Base-by-base conservation (phyloP, 2,329 filamentous ascomycete genomes). In the Penicillium italicum region DNA sequence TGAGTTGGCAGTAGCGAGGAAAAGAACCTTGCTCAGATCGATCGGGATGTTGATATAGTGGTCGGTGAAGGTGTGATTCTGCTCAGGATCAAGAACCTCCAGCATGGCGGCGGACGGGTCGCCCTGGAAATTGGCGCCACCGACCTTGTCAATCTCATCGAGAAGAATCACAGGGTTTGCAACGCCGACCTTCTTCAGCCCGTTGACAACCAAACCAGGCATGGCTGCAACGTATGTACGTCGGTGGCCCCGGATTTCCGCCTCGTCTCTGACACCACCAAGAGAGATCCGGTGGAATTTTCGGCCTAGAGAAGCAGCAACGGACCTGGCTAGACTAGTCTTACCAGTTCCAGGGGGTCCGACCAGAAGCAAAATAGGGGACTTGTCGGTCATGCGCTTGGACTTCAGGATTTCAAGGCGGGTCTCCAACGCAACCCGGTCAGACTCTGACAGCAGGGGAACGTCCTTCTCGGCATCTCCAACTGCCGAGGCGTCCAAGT, bases 221-320 rank as follows among this genome's bases (percentile, higher is more conserved):
- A 99, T 97, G n/a, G 94, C 94, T 22, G 94, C 94, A 56, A 99
- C 94, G 69, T 99, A 99, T 0, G 94, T 99, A 64, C 94, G 83
- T 53, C 94, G 84, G 74, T 99, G 94, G 10, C 94, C 94, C 57
- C 94, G 85, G 57, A 99, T 97, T 76, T 99, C 94, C 16, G 94
- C 94, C 73, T 99, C 94, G 67, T 99, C 94, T 52, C 94, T 83
- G 3, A 99, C 93, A 64, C 94, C 94, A 58, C 94, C 94, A 4
- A 99, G 85, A 4, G 94, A 97, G 66, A 99, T 97, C 43, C 94
- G 86, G 74, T 99, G 93, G 73, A 99, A 99, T 72, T 97, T 96
- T 61, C 94, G 86, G 16, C 93, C 93, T 11, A 99, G 81, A 1
- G 94, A 92, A 16, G 90, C 90, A 2, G 94, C 94, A 24, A 99